Evolutionary conservation across 371 early-diverging fungal species (phyloP), one percentile per base, ranked within the genome.

Genomic region (Blastocladiella emersonii): DNA sequence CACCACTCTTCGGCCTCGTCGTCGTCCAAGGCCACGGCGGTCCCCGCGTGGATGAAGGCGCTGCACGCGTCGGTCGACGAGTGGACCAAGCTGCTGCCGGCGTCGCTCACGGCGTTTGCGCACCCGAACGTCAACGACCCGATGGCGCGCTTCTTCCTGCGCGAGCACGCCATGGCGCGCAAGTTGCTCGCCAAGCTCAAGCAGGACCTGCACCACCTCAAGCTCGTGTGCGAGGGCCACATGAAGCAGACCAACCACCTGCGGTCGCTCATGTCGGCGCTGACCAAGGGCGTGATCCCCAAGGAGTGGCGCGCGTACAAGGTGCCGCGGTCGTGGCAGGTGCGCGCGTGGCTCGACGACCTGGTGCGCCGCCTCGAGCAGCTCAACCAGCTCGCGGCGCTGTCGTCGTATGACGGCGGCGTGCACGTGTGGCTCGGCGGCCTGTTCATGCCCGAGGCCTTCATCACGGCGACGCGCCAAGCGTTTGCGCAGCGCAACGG

Each of bases 391-490:
- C 45, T 59, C 12, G 25, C 60, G 27, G 74, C 32, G 56, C 39
- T 0, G 70, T 90, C 34, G 76, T 83, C 0, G 69, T 34, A 35
- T 67, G 69, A 30, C 65, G 57, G 8, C 63, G 64, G 0, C 74
- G 78, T 64, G 74, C 71, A 74, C 56, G 76, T 95, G 23, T 89
- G 91, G 87, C 69, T 93, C 34, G 95, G 95, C 41, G 92, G 91
- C 1, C 68, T 94, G 34, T 87, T 93, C 74, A 84, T 83, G 56
- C 93, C 95, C 34, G 92, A 93, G 73, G 95, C 95, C 3, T 93
- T 84, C 66, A 75, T 94, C 25, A 94, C 94, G 0, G 95, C 93
- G 25, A 88, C 94, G 17, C 80, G 93, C 61, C 95, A 95, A 71
- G 78, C 84, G 10, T 88, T 82, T 1, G 93, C 95, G 17, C 89